Base-by-base conservation (phyloP, 2,329 filamentous ascomycete species). In the Phoma sp. region DNA sequence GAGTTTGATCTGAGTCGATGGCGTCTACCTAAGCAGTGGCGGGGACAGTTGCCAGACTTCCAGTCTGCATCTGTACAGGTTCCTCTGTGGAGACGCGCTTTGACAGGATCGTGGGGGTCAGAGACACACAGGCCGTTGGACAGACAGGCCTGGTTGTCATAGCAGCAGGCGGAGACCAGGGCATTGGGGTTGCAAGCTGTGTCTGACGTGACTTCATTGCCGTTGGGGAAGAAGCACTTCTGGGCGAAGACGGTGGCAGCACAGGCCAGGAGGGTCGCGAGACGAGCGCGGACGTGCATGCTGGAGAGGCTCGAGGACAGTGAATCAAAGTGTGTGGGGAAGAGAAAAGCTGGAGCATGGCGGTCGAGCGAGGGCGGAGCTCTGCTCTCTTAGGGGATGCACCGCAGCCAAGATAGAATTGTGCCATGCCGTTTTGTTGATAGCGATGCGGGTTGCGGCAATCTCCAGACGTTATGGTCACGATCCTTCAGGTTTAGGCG, bases 121-220 rank as follows among this genome's bases (percentile, higher is more conserved):
- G 63, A 65, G 3, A 68, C 64, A 43, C 65, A 70, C 29, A 71
- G 64, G 8, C 67, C 68, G 22, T 71, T 71, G 17, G 66, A 69
- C n/a, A 71, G 59, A 51, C 68, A 71, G 12, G 68, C 67, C 59
- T 71, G 68, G 15, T 62, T 56, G 13, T 69, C 58, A 37, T 55
- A 71, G 44, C 68, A 70, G 47, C 66, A 71, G 1, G 61, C 58
- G 8, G 65, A 68, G 3, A 67, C 67, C 25, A 62, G 43, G 13
- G 59, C 60, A 29, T 58, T 56, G 17, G 59, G 60, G 27, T 61
- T 55, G 44, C 62, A 64, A 12, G 60, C 62, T 8, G 61, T 64
- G 40, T 64, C 62, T 19, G 44, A 31, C 17, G 24, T 43, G 17
- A 55, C 51, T 13, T 40, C 37, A 17, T 31, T 24, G 25, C 62